phyloP scores from a whole-genome alignment of 2,329 filamentous ascomycete species.

The Alternaria hordeiaustralica region DNA sequence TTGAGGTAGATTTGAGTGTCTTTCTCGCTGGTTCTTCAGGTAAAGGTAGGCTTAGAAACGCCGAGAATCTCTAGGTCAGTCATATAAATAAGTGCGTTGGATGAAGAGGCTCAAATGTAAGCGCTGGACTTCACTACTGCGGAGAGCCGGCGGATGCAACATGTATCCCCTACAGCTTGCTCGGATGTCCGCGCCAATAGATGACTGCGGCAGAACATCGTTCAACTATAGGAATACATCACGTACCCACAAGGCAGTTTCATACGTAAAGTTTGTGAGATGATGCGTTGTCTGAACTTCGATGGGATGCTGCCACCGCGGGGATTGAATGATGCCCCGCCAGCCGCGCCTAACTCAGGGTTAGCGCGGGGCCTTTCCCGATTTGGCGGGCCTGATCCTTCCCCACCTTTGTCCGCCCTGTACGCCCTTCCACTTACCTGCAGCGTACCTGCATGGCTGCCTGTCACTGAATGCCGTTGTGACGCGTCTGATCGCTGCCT shows the following conservation, averaged over 20 bases:
- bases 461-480: background rate
- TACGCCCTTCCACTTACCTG: background rate
- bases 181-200: background rate
- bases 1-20: background rate
- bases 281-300: background rate
- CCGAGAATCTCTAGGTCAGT: background rate
- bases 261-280: background rate
- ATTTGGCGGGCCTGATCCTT: background rate
- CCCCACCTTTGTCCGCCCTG: background rate
- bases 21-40: background rate
- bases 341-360: slow-evolving; percentile 6
- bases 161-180: background rate
- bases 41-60: background rate
- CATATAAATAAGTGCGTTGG: background rate
- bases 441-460: slow-evolving; percentile 4
- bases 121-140: slow-evolving; percentile 17
- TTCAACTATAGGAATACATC: background rate
- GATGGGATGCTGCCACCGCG: background rate
- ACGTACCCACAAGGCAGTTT: background rate
- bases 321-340: slow-evolving; percentile 1
- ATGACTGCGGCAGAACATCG: background rate
- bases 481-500: slow-evolving; percentile 14
- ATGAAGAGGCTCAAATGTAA: background rate
- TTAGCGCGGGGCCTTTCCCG: slow-evolving; percentile 20
- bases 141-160: slow-evolving; percentile 32